Percentiles rank a stretch among this genome's conserved stretches.
phyloP scores from a whole-genome alignment of 1,284 basidiomycete genomes.

The Chalciporus sp. region DNA sequence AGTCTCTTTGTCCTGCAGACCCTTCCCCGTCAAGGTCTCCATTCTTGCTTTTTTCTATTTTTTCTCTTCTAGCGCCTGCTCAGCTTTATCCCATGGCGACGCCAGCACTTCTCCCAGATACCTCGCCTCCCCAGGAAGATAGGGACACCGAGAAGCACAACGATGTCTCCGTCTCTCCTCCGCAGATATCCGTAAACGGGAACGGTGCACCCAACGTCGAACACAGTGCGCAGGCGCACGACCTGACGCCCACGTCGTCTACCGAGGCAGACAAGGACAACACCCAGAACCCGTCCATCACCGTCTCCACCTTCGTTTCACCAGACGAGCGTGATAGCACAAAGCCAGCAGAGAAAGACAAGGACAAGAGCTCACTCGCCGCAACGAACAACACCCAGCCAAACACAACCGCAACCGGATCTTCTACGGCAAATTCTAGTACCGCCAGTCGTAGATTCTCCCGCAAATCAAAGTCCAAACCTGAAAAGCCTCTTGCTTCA shows the following conservation, averaged over 20 bases:
- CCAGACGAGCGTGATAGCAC: constrained; percentile 37
- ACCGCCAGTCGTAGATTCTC: constrained; percentile 33
- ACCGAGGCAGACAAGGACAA: constrained; percentile 38
- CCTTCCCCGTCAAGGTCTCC: not conserved
- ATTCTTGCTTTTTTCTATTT: constrained; percentile 2
- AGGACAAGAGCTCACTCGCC: constrained; percentile 45
- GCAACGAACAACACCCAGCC: constrained; percentile 40
- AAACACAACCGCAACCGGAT: constrained; percentile 28
- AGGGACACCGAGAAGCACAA: constrained; percentile 27
- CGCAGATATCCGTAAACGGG: constrained; percentile 31
- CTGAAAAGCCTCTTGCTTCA: constrained; percentile 18
- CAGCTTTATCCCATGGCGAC: constrained; percentile 25
- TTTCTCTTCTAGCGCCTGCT: constrained; percentile 4
- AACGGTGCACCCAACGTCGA: constrained; percentile 22
- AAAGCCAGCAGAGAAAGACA: constrained; percentile 42
- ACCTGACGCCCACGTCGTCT: constrained; percentile 36
- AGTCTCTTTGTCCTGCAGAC: not conserved
- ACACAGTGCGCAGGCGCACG: constrained; percentile 37
- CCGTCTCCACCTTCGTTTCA: constrained; percentile 34
- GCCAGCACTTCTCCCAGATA: constrained; percentile 8
- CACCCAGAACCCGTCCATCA: constrained; percentile 34
- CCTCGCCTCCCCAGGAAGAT: constrained; percentile 20
- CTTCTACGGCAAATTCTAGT: constrained; percentile 26
- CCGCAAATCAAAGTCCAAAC: constrained; percentile 31
- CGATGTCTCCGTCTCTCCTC: constrained; percentile 11